Conservation (phyloP, 2,329 filamentous ascomycete species). For the Colletotrichum salicis region DNA sequence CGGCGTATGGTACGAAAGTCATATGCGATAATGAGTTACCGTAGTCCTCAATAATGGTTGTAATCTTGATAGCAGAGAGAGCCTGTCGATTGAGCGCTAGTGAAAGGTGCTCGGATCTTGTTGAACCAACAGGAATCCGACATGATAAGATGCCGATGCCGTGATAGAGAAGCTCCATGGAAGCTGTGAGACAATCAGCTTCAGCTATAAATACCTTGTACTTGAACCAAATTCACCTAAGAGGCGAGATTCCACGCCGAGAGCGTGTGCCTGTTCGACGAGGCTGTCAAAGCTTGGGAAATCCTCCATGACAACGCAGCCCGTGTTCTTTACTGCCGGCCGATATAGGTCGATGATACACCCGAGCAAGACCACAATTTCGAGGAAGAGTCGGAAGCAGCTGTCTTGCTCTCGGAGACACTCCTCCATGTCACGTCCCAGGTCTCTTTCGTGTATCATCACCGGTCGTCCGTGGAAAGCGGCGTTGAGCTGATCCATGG, state of each 20-base stretch:
- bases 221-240: slow-evolving; percentile 30
- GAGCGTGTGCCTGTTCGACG: slow-evolving; percentile 26
- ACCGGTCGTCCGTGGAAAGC: slow-evolving; percentile 40
- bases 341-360: slow-evolving; percentile 39
- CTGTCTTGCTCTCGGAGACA: slow-evolving; percentile 37
- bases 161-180: slow-evolving; percentile 40
- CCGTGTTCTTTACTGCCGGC: slow-evolving; percentile 26
- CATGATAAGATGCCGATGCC: slow-evolving; percentile 38
- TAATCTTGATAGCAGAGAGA: slow-evolving; percentile 38
- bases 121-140: slow-evolving; percentile 28
- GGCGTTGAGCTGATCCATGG: slow-evolving; percentile 39
- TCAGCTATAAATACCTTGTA: background rate
- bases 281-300: slow-evolving; percentile 20
- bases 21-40: slow-evolving; percentile 37
- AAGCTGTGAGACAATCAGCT: slow-evolving; percentile 24
- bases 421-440: slow-evolving; percentile 37
- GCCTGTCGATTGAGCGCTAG: slow-evolving; percentile 32
- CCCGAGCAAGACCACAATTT: slow-evolving; percentile 38
- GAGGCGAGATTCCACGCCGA: slow-evolving; percentile 36
- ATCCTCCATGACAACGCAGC: slow-evolving; percentile 29
- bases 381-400: slow-evolving; percentile 40
- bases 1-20: slow-evolving; percentile 39
- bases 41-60: slow-evolving; percentile 37
- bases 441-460: slow-evolving; percentile 39
- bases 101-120: slow-evolving; percentile 30